A percentile compares a stretch with the other conserved stretches of the same genome.
Conservation (phyloP, 805 yeast species). For the Spathaspora arborariae region DNA sequence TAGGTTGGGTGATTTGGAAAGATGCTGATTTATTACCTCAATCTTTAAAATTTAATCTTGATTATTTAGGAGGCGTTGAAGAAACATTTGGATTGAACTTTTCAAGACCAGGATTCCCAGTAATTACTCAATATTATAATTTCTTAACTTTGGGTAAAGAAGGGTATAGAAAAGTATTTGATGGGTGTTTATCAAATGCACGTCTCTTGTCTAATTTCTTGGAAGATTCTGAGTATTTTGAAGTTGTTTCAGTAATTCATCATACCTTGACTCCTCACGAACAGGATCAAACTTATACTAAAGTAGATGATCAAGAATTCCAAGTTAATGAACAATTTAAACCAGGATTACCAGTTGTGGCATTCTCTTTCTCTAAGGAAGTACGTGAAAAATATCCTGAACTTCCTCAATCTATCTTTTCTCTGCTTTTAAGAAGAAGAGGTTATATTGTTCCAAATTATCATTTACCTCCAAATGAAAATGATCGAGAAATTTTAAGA, state of each 20-base stretch:
- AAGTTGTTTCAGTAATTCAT: conserved; percentile 75
- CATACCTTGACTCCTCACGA: conserved; percentile 38
- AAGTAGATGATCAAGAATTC: conserved; percentile 2
- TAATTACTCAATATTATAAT: conserved; percentile 82
- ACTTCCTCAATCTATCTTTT: conserved; percentile 75
- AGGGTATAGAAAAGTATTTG: conserved; percentile 68
- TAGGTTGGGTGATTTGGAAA: conserved; percentile 91
- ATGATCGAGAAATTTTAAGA: conserved; percentile 65
- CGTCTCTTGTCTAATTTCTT: conserved; percentile 60
- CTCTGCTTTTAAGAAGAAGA: conserved; percentile 67
- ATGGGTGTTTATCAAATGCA: conserved; percentile 65
- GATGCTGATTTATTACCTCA: conserved; percentile 61
- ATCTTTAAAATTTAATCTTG: conserved; percentile 69
- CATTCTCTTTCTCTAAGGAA: conserved; percentile 67
- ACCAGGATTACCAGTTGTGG: conserved; percentile 86
- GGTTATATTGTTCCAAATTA: conserved; percentile 92
- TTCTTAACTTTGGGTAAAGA: conserved; percentile 64
- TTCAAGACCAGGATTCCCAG: conserved; percentile 91
- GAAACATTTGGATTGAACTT: conserved; percentile 84
- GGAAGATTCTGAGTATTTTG: conserved; percentile 64
- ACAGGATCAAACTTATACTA: conserved; percentile 16
- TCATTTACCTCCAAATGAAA: conserved; percentile 65
- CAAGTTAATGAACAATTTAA: conserved; percentile 45
- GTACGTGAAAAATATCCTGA: conserved; percentile 64
- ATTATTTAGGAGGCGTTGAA: conserved; percentile 85